These are phyloP conservation scores for Ormosia semicastrata DNA, from an alignment of 306 rosid genomes.

Conservation along the genomic window DNA sequence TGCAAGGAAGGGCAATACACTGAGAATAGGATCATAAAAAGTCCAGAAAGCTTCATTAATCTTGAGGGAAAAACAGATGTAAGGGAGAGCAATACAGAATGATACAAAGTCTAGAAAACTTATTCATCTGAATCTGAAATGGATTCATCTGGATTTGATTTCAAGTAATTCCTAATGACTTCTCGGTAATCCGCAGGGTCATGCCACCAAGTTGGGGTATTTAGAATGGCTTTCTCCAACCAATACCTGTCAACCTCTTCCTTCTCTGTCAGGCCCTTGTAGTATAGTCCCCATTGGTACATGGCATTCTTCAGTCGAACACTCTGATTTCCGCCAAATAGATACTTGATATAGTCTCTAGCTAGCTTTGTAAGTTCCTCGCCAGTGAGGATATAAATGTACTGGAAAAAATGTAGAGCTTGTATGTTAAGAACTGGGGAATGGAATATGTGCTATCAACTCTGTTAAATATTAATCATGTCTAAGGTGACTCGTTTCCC, in stretches of 20 bases:
- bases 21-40: slow-evolving; percentile 8
- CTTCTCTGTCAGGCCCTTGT: slow-evolving; percentile 5
- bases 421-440: slow-evolving; percentile 15
- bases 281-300: slow-evolving; percentile 42
- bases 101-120: neutral
- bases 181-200: slow-evolving; percentile 43
- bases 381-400: slow-evolving; percentile 62
- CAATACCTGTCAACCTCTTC: slow-evolving; percentile 28
- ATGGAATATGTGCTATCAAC: neutral
- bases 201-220: slow-evolving; percentile 53
- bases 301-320: slow-evolving; percentile 49
- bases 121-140: neutral
- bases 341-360: slow-evolving; percentile 65
- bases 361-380: slow-evolving; percentile 51
- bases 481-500: neutral
- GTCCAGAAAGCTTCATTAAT: neutral
- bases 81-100: neutral
- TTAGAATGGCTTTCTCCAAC: slow-evolving; percentile 51
- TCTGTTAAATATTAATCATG: neutral
- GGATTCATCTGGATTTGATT: slow-evolving; percentile 9
- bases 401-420: slow-evolving; percentile 47
- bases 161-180: slow-evolving; percentile 15
- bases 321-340: slow-evolving; percentile 49
- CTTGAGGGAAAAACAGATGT: neutral
- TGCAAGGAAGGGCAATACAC: neutral